A percentile compares a stretch with the other conserved stretches of the same genome.
phyloP scores from a whole-genome alignment of 164 flowering plant species.

The Piper betle region DNA sequence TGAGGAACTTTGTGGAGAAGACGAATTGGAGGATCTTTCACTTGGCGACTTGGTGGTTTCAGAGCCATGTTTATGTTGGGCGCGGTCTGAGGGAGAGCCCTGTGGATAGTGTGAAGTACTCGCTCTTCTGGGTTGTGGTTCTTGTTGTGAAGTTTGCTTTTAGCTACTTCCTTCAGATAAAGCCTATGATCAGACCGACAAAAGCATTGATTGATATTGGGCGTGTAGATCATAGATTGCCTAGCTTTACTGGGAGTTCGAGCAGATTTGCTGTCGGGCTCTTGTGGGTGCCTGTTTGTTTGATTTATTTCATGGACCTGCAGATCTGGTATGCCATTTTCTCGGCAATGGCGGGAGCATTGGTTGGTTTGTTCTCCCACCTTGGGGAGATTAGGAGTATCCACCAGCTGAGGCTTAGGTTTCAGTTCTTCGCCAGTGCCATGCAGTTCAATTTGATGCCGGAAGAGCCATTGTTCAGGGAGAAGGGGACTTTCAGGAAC shows the following conservation, averaged over 20 bases:
- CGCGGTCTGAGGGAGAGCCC: slow-evolving; percentile 86
- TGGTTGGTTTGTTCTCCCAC: slow-evolving; percentile 67
- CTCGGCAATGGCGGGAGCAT: slow-evolving; percentile 63
- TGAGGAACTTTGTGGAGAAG: slow-evolving; percentile 59
- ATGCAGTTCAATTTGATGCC: slow-evolving; percentile 90
- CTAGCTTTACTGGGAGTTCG: slow-evolving; percentile 54
- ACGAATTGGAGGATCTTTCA: slow-evolving; percentile 51
- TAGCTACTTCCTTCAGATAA: slow-evolving; percentile 82
- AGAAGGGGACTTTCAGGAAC: slow-evolving; percentile 29
- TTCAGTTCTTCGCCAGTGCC: slow-evolving; percentile 91
- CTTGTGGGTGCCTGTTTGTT: slow-evolving; percentile 66
- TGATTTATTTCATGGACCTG: slow-evolving; percentile 80
- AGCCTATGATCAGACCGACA: slow-evolving; percentile 74
- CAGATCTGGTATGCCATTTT: slow-evolving; percentile 80
- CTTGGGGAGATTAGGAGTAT: slow-evolving; percentile 85
- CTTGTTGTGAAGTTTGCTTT: slow-evolving; percentile 57
- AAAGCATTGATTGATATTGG: slow-evolving; percentile 32
- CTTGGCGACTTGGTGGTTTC: slow-evolving; percentile 86
- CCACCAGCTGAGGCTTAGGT: slow-evolving; percentile 67
- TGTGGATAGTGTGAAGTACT: slow-evolving; percentile 53
- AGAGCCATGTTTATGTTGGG: slow-evolving; percentile 60
- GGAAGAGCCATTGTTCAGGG: slow-evolving; percentile 38
- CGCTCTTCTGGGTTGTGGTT: slow-evolving; percentile 64
- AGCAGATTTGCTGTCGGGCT: slow-evolving; percentile 44
- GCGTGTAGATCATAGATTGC: slow-evolving; percentile 37